Evolutionary conservation across 1,284 basidiomycete genomes (phyloP), one percentile per base, ranked within the genome.

Genomic region (Stereum hirsutum): DNA sequence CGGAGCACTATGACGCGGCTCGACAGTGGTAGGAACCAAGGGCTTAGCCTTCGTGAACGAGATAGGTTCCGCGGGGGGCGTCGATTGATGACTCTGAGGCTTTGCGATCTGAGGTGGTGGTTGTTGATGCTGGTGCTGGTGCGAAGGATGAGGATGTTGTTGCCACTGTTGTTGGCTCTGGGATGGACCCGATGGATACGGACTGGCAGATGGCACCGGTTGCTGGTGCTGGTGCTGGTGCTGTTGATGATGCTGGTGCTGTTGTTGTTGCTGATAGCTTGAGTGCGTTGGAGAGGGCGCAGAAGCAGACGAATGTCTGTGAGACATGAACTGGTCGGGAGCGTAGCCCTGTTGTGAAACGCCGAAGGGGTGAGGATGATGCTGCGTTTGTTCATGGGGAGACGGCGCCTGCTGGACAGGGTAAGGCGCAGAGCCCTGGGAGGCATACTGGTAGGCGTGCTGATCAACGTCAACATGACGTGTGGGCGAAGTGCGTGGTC

Each of bases 231-330:
- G 43, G 15, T 52, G 59, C 6, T 53, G 50, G 38, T 61, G 59
- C 45, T 51, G 59, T 19, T 54, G 55, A 20, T 54, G 53, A 24
- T 53, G 52, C 19, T 17, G 48, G 14, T 49, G 50, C 34, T 60
- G 62, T 42, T 61, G 62, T 57, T 62, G 61, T 43, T 63, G 66
- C 37, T 57, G 55, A 17, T 39, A 19, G 31, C 56, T 57, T 28
- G 61, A 50, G 24, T 57, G 56, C 21, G 48, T 24, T 24, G 56
- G 57, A 28, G 61, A 50, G 23, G 57, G 56, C 15, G 54, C 59
- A 17, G 63, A 44, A 38, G 60, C 44, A 42, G 62, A 65, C 1
- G 58, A 46, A 27, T 56, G 50, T 26, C 48, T 41, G 34, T 49
- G 49, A 12, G 1, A 54, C 40, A 33, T 50, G 45, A 20, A 61